Percentiles rank a stretch among this genome's conserved stretches.
Conservation (phyloP, 257 asterid species). For the Ligustrum vulgare region DNA sequence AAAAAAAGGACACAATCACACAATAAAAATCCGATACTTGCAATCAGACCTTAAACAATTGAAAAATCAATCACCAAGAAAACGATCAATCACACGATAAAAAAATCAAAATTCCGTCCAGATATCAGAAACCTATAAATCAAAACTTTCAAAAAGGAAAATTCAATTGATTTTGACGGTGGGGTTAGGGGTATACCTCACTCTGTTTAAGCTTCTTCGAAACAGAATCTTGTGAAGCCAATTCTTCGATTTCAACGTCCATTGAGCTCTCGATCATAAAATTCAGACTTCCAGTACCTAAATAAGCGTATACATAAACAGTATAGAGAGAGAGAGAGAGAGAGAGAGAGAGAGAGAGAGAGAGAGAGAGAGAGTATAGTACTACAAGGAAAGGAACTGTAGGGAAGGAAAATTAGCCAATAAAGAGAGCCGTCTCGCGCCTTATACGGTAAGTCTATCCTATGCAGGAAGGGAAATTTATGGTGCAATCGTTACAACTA, state of each 20-base stretch:
- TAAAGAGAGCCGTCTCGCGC: constrained; percentile 9
- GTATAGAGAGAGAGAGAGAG: background rate
- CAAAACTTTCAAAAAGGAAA: background rate
- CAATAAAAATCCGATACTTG: background rate
- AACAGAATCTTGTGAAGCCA: background rate
- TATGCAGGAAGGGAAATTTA: background rate
- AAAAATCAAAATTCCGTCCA: background rate
- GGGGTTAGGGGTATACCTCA: constrained; percentile 20
- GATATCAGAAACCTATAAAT: background rate
- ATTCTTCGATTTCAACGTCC: constrained; percentile 28
- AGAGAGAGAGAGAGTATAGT: background rate
- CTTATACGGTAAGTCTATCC: constrained; percentile 14
- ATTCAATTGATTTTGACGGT: background rate
- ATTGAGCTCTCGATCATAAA: constrained; percentile 7
- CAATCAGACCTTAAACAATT: background rate
- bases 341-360: background rate
- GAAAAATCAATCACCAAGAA: background rate
- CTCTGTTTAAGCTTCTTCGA: constrained; percentile 21
- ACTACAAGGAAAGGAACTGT: background rate
- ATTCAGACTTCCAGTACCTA: background rate
- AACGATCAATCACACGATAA: background rate
- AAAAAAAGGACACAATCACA: background rate
- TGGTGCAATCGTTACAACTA: background rate
- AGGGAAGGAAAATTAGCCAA: background rate
- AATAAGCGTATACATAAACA: background rate